phyloP scores from a whole-genome alignment of 352 stramenopile genomes.

The Globisporangium paroecandrum region DNA sequence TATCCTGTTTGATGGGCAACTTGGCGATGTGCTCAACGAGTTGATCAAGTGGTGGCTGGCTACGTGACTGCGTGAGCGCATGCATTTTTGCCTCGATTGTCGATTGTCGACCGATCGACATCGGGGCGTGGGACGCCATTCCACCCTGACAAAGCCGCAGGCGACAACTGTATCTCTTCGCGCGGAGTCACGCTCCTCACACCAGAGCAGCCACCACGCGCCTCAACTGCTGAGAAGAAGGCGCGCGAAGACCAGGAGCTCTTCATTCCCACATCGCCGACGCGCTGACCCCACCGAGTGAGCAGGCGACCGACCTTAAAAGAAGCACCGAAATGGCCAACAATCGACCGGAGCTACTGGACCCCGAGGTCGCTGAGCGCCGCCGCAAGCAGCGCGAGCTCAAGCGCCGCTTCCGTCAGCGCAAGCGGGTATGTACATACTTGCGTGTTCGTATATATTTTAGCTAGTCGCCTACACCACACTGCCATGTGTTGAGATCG shows the following conservation, averaged over 20 bases:
- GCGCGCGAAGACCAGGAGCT: neutral
- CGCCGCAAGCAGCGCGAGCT: conserved; percentile 17
- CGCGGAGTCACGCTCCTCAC: too few species aligned
- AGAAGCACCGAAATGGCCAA: neutral
- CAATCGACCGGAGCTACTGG: neutral
- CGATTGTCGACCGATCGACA: neutral
- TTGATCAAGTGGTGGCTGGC: neutral
- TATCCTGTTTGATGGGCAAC: neutral
- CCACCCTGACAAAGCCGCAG: too few species aligned
- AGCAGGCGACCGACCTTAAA: too few species aligned
- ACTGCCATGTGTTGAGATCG: too few species aligned
- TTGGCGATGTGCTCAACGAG: too few species aligned
- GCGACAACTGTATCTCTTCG: neutral
- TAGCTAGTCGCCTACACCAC: neutral
- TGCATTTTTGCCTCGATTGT: neutral
- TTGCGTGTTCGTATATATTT: neutral
- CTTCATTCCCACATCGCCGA: neutral
- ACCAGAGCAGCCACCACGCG: too few species aligned
- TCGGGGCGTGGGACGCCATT: neutral
- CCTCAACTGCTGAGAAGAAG: neutral
- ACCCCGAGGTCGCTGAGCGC: conserved; percentile 10
- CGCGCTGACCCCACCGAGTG: neutral
- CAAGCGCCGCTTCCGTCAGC: conserved; percentile 17
- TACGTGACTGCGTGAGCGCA: neutral
- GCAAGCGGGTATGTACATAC: conserved; percentile 12